Evolutionary conservation across 2,329 filamentous ascomycete genomes (phyloP).

Genomic region (Claviceps maximensis): DNA sequence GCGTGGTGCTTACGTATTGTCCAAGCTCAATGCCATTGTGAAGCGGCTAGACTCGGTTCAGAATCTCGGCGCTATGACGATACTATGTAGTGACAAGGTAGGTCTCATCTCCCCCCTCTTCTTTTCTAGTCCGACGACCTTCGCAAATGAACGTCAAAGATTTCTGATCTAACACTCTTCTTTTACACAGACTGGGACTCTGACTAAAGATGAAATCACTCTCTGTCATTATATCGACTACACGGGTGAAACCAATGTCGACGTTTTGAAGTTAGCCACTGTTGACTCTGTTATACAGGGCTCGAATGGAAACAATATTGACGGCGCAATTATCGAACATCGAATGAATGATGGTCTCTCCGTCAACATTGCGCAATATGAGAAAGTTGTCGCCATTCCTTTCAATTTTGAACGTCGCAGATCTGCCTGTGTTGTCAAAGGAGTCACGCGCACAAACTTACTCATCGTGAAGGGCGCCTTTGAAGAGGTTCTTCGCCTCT

Average conservation of each 20-base stretch:
- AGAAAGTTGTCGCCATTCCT: constrained; percentile 12
- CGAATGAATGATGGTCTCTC: constrained; percentile 6
- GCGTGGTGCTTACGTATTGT: constrained; percentile 14
- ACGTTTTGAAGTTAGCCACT: constrained; percentile 14
- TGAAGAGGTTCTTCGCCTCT: constrained; percentile 15
- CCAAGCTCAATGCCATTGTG: constrained; percentile 23
- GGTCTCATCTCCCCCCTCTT: not conserved
- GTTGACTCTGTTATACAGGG: constrained; percentile 15
- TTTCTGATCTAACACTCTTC: not conserved
- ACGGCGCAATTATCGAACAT: constrained; percentile 13
- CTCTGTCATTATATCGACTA: constrained; percentile 13
- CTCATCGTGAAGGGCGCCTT: constrained; percentile 18
- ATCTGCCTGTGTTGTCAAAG: constrained; percentile 12
- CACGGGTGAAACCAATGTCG: constrained; percentile 7
- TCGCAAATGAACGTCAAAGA: not conserved
- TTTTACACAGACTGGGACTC: constrained; percentile 12
- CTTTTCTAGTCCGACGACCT: not conserved
- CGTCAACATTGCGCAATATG: constrained; percentile 11
- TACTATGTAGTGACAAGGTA: constrained; percentile 19
- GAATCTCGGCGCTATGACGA: constrained; percentile 17
- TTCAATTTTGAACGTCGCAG: constrained; percentile 16
- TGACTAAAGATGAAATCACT: constrained; percentile 18
- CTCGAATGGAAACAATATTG: constrained; percentile 17
- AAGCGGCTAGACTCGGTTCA: constrained; percentile 20
- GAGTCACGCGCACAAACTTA: constrained; percentile 12